Evolutionary conservation across 441 rosid genomes (phyloP).

Genomic region (Arabidopsis lyrata): DNA sequence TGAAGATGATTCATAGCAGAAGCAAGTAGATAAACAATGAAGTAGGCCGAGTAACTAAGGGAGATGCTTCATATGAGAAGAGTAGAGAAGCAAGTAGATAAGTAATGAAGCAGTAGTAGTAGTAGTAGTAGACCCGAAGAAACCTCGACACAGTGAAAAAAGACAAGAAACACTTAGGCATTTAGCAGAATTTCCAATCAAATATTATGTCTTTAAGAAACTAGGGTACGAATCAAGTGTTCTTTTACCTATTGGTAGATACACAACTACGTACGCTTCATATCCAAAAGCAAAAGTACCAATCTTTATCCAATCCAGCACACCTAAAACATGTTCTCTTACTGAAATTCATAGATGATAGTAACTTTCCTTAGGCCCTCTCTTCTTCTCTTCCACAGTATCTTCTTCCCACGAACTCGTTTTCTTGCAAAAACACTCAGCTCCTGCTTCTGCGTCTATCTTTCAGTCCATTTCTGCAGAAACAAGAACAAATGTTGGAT

Average conservation of each 20-base stretch:
- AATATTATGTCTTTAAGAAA: conserved; percentile 49
- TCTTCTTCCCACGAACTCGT: conserved; percentile 36
- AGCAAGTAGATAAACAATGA: conserved; percentile 28
- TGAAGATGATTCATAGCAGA: conserved; percentile 45
- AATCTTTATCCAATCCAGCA: conserved; percentile 74
- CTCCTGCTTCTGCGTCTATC: conserved; percentile 96
- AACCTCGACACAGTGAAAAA: conserved; percentile 75
- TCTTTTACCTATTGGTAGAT: conserved; percentile 46
- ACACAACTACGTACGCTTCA: conserved; percentile 46
- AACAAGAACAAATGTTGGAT: conserved; percentile 28
- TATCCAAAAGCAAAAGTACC: conserved; percentile 52
- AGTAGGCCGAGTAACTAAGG: conserved; percentile 59
- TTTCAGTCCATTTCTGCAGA: conserved; percentile 77
- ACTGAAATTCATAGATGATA: conserved; percentile 69
- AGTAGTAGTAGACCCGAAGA: conserved; percentile 70
- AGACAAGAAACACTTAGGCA: conserved; percentile 62
- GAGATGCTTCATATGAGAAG: conserved; percentile 61
- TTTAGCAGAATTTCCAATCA: conserved; percentile 57
- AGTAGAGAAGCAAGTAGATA: conserved; percentile 39
- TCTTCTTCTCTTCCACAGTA: conserved; percentile 47
- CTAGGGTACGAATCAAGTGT: conserved; percentile 36
- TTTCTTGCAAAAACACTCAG: conserved; percentile 47
- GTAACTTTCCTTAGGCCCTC: conserved; percentile 55
- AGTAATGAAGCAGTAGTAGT: conserved; percentile 39
- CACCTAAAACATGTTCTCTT: conserved; percentile 64